Base-by-base conservation (phyloP, 805 yeast genomes). In the Candida oleophila region DNA sequence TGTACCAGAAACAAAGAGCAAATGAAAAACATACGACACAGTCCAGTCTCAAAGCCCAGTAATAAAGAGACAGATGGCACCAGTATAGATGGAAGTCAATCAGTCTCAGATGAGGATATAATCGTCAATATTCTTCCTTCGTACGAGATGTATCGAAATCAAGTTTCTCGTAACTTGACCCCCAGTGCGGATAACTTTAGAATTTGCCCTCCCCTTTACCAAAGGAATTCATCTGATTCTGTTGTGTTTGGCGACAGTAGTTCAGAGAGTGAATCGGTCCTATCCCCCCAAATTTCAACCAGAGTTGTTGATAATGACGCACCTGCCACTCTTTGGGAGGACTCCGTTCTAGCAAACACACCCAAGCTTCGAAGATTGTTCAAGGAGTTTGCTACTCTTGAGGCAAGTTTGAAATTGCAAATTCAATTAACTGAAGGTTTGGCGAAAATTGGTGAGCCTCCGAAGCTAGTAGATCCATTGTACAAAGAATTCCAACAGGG, bases 111-210 rank as follows among this genome's bases (percentile, higher is more conserved):
- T 35, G 63, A 58, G 5, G 66, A 63, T 25, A 57, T 58, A 21
- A 53, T 70, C 41, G 54, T 68, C 41, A 68, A 65, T 44, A 70
- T 70, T 38, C 55, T 70, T 16, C 76, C 76, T 3, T 68, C 73
- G 3, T 70, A 70, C 50, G 67, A 64, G 28, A 69, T 70, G 74
- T 66, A 62, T 48, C 68, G 65, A 49, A 62, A 69, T 15, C 68
- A 71, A 3, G 61, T 71, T 37, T 66, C 73, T 18, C 67, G 65
- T 43, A 61, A 57, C 44, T 55, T 69, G 43, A 60, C 64, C 8
- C 73, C 74, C 9, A 55, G 62, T 15, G 48, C 50, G 1, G 66
- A 66, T 28, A 59, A 65, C 39, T 38, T 53, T 22, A 46, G 62
- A 36, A 50, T 57, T 2, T 65, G 57, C 33, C 74, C 73, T 3